Base-by-base conservation (phyloP, 345 rosid genomes). In the Odontarrhena argentea region DNA sequence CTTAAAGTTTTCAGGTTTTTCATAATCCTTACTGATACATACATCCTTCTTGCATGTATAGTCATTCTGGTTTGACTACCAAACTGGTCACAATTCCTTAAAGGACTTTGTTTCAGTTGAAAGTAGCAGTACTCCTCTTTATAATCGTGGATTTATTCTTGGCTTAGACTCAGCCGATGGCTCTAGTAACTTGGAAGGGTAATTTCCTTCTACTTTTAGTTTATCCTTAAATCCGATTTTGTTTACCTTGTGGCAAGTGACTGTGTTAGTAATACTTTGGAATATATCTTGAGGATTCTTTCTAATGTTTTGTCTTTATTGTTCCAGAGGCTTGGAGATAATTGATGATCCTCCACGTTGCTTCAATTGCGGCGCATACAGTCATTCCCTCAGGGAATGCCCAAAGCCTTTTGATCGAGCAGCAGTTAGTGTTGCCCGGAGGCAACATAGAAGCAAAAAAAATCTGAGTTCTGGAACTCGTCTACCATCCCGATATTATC, bases 281-380 rank as follows among this genome's bases (percentile, higher is more conserved):
- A 25, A 47, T 60, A 14, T 47, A 30, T 18, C 45, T 60, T 60
- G 51, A 25, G 57, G 63, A 37, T 54, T 38, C 11, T 36, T 13
- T 60, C 42, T 36, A 18, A 5, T 10, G 7, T 7, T 44, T 22
- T 58, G 61, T 22, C 25, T 63, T 74, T n/a, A 37, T 49, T 67
- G 58, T 77, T 74, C 55, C 77, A 94, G 99, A 57, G 91, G 91
- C 22, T 69, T 78, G 78, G 86, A 79, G 89, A 85, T 91, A 69
- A n/a, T 80, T 35, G 91, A 66, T 30, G 90, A 82, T 65, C 87
- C 96, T 71, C 66, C 85, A 48, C 96, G 97, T 9, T 91, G 99
- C 80, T 94, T 91, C 82, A 94, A 94, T 56, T 94, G 99, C 63
- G 89, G 96, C 54, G 80, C 92, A 8, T 95, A 95, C 73, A 86